Base-by-base conservation (phyloP, 352 stramenopile species). In the Elongisporangium anandrum region DNA sequence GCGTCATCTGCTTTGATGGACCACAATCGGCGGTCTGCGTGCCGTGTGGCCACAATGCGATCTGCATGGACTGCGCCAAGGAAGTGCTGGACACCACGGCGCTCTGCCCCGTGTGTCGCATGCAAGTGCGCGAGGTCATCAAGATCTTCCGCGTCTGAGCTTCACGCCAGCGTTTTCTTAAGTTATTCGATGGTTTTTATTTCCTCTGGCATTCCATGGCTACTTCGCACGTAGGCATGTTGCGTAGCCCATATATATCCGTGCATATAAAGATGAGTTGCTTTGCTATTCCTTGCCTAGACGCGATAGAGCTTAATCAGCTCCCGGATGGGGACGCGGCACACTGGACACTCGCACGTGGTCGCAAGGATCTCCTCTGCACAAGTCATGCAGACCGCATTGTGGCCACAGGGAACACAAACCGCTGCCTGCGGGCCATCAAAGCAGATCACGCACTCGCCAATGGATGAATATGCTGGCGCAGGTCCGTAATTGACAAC, bases 31-130 rank as follows among this genome's bases (percentile, higher is more conserved):
- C 81, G 0, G 85, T 94, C 5, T 94, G 85, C 41, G 83, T 95
- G 19, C 87, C 87, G 0, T 95, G 87, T 21, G 87, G 87, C 47
- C 87, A 95, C 72, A 90, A 94, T 50, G 87, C 87, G n/a, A 80
- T 94, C 52, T 95, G 87, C 57, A 90, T 89, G 79, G 63, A 77
- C 61, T 95, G 87, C 54, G 86, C 86, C 0, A 63, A 78, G 16
- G 75, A 90, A 50, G 65, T 95, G 26, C 52, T 92, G 47, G 68
- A 78, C 39, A 85, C 79, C 3, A 86, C 77, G 17, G 71, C 71
- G 8, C 56, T 81, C 17, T 95, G 87, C 22, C 84, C 87, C 4
- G 85, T 95, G 56, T 95, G 85, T 15, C 87, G 87, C 45, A 74
- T 76, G 26, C 60, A 72, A 23, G 80, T 95, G 51, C 81, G 84